Evolutionary conservation across 495 filamentous ascomycete genomes (phyloP).

Genomic region (Hypoxylon crocopeplum): DNA sequence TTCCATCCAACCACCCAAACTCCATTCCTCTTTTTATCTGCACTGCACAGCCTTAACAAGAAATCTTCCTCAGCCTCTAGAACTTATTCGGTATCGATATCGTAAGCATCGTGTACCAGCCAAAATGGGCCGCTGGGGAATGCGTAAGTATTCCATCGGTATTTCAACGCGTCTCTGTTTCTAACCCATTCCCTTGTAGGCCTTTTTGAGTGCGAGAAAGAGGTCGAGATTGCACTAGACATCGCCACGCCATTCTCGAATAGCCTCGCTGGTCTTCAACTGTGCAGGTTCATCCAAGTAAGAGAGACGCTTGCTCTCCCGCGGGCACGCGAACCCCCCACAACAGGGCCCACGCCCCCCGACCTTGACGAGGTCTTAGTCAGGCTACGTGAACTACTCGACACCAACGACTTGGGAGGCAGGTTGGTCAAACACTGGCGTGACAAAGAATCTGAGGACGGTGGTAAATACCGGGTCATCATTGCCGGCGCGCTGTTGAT

Average conservation of each 20-base stretch:
- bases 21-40: no score
- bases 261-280: not conserved
- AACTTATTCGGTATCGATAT: not conserved
- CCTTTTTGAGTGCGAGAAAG: constrained; percentile 11
- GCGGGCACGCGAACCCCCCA: not conserved
- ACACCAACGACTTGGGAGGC: constrained; percentile 1
- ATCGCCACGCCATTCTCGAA: not conserved
- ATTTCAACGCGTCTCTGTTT: not conserved
- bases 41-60: no score
- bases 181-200: not conserved
- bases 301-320: not conserved
- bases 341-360: no score
- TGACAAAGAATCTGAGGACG: not conserved
- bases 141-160: constrained; percentile 5
- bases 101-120: not conserved
- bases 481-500: constrained; percentile 28
- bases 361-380: not conserved
- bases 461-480: constrained; percentile 18
- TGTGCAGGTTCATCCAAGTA: not conserved
- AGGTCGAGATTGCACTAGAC: not conserved
- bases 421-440: constrained; percentile 8
- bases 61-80: no score
- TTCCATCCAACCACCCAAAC: no score
- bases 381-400: not conserved
- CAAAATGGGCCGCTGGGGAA: constrained; percentile 17